These are phyloP conservation scores for Pseudogymnoascus sp. DNA, from an alignment of 2,329 filamentous ascomycete genomes.

Conservation along the genomic window DNA sequence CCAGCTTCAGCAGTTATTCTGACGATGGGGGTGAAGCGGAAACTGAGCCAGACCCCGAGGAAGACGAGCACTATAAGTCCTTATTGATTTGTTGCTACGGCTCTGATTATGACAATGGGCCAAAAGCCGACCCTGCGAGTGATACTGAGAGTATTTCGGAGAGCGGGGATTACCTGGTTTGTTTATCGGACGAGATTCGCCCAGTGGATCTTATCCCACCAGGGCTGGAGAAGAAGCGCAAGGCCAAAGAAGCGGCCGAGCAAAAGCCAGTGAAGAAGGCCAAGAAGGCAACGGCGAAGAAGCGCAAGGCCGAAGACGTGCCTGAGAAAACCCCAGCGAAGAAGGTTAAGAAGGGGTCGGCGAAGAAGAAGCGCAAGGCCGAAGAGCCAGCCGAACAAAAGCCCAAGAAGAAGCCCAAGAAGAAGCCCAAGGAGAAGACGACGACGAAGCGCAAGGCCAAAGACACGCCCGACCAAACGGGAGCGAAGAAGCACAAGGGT, in stretches of 20 bases:
- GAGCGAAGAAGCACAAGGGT: not conserved
- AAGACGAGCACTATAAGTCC: not conserved
- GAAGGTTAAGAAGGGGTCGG: not conserved
- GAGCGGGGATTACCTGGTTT: too few species aligned
- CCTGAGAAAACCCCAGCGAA: not conserved
- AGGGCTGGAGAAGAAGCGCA: not conserved
- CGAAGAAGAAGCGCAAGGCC: not conserved
- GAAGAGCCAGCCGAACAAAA: not conserved
- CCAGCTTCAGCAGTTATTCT: constrained; percentile 15
- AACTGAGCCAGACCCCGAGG: not conserved
- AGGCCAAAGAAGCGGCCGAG: not conserved
- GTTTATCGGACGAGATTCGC: too few species aligned
- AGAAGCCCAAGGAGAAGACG: not conserved
- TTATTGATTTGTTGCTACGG: too few species aligned
- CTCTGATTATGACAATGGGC: too few species aligned
- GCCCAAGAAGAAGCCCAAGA: not conserved
- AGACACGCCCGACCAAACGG: not conserved
- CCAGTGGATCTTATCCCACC: not conserved
- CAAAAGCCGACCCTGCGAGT: too few species aligned
- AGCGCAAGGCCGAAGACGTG: not conserved
- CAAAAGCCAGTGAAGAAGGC: not conserved
- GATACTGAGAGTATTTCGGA: not conserved
- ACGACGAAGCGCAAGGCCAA: not conserved
- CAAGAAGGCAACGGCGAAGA: not conserved
- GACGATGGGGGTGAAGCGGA: not conserved